phyloP scores from a whole-genome alignment of 2,329 filamentous ascomycete species.

The Talaromyces sp. region DNA sequence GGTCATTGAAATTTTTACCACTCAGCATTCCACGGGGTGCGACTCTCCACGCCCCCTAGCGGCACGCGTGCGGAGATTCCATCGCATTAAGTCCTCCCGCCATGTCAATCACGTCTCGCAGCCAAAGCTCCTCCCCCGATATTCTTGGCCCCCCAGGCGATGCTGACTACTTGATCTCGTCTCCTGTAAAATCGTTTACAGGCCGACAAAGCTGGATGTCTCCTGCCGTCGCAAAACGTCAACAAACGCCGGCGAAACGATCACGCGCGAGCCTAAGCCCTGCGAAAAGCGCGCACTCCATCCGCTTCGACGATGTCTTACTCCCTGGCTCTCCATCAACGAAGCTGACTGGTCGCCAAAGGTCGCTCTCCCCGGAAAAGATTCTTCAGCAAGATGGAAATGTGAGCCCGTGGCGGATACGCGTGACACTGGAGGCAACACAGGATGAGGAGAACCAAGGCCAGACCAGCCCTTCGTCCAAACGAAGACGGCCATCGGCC shows the following conservation, averaged over 20 bases:
- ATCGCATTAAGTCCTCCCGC: constrained; percentile 17
- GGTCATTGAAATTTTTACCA: neutral
- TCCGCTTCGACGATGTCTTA: constrained; percentile 46
- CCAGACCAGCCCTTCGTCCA: constrained; percentile 34
- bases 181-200: constrained; percentile 42
- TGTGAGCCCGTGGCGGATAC: constrained; percentile 52
- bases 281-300: constrained; percentile 41
- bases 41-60: constrained; percentile 23
- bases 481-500: constrained; percentile 34
- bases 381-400: constrained; percentile 41
- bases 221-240: constrained; percentile 35
- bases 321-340: constrained; percentile 43
- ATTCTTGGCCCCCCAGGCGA: constrained; percentile 47
- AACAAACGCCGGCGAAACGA: constrained; percentile 39
- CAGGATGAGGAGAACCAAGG: constrained; percentile 43
- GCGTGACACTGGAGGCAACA: constrained; percentile 52
- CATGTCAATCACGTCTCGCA: constrained; percentile 39
- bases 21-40: constrained; percentile 22
- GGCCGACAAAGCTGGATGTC: constrained; percentile 45
- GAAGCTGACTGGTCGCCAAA: constrained; percentile 32
- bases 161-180: constrained; percentile 46
- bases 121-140: constrained; percentile 46
- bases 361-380: constrained; percentile 44
- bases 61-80: constrained; percentile 26
- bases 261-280: constrained; percentile 40